Percentiles rank a stretch among this genome's conserved stretches.
phyloP scores from a whole-genome alignment of 257 asterid species.

The Fraxinus anomala region DNA sequence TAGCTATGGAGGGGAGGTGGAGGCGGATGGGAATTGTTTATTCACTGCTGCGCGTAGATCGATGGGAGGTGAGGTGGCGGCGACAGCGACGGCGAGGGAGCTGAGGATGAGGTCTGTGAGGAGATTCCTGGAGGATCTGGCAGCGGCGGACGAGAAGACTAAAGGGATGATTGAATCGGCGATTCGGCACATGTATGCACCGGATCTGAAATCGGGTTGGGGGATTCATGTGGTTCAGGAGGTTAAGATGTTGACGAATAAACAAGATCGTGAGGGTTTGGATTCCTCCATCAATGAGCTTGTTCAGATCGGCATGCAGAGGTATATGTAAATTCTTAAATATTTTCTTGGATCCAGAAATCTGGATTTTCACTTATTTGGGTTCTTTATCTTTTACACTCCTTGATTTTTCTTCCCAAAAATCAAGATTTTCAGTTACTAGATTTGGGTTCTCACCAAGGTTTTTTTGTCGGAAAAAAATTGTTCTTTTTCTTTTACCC shows the following conservation, averaged over 20 bases:
- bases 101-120: conserved; percentile 67
- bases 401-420: conserved; percentile 1
- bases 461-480: background rate
- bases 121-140: conserved; percentile 76
- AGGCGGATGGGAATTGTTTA: conserved; percentile 82
- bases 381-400: background rate
- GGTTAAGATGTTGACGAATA: conserved; percentile 72
- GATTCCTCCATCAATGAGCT: conserved; percentile 81
- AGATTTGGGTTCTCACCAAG: background rate
- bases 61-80: conserved; percentile 43
- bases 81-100: conserved; percentile 52
- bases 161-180: conserved; percentile 56
- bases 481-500: background rate
- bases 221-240: conserved; percentile 96
- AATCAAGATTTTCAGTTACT: background rate
- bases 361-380: conserved; percentile 8
- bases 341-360: background rate
- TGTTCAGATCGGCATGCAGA: conserved; percentile 75
- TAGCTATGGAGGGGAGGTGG: conserved; percentile 89
- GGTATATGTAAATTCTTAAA: conserved; percentile 42
- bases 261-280: conserved; percentile 59
- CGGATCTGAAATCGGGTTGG: conserved; percentile 94
- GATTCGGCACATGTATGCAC: conserved; percentile 78
- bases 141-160: conserved; percentile 58
- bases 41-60: conserved; percentile 81